phyloP scores from a whole-genome alignment of 192 early-diverging fungal genomes.

The Spinellus fusiger region DNA sequence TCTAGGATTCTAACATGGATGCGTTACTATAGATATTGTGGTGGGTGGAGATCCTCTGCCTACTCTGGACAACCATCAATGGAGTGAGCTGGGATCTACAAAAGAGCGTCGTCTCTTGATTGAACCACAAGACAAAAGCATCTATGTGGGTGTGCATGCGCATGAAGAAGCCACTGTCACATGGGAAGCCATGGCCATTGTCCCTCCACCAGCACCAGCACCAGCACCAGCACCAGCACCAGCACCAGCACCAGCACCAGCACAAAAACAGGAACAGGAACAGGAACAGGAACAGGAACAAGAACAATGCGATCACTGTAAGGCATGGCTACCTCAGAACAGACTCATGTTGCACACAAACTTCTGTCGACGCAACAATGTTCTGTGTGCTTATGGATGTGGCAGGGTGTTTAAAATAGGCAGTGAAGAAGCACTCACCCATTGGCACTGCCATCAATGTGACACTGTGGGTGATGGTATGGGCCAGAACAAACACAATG shows the following conservation, averaged over 20 bases:
- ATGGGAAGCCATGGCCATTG: neutral
- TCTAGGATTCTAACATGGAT: neutral
- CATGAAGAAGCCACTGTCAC: conserved; percentile 6
- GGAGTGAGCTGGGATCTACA: conserved; percentile 38
- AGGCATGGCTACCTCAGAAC: conserved; percentile 52
- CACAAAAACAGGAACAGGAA: neutral
- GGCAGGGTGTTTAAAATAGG: conserved; percentile 59
- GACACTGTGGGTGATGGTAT: conserved; percentile 35
- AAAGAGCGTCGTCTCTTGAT: conserved; percentile 5
- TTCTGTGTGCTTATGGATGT: conserved; percentile 55
- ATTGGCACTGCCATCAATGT: conserved; percentile 85
- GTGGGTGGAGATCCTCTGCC: conserved; percentile 24
- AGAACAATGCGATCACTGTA: conserved; percentile 67
- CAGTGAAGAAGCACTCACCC: conserved; percentile 46
- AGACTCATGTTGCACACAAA: conserved; percentile 64
- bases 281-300: conserved; percentile 6
- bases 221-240: conserved; percentile 6
- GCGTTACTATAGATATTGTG: conserved; percentile 34
- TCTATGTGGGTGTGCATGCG: conserved; percentile 41
- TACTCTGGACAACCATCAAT: conserved; percentile 36
- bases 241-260: neutral
- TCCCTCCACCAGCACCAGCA: neutral
- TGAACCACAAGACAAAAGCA: conserved; percentile 4
- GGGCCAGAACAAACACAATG: conserved; percentile 62
- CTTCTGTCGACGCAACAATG: conserved; percentile 80